phyloP scores from a whole-genome alignment of 148 eudicot species.

The Chenopodium quinoa region DNA sequence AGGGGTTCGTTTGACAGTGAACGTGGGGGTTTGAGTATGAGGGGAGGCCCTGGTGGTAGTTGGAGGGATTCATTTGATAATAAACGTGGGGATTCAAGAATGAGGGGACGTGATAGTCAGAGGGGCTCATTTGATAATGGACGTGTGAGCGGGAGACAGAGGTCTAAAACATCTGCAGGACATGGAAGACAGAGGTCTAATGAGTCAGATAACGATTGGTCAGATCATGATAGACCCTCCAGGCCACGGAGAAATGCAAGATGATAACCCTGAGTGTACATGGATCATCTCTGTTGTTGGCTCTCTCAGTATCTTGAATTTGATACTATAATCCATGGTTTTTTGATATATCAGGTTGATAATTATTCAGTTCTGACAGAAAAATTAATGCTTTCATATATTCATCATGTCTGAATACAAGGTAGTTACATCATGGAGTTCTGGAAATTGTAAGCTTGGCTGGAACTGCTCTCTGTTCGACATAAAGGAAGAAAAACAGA shows the following conservation, averaged over 20 bases:
- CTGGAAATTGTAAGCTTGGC: not conserved
- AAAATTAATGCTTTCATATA: not conserved
- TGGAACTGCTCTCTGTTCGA: not conserved
- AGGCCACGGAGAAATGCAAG: conserved; percentile 54
- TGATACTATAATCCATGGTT: not conserved
- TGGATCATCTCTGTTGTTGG: not conserved
- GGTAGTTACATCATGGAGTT: not conserved
- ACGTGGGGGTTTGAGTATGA: conserved; percentile 5
- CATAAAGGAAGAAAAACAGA: not conserved
- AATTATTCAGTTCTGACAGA: not conserved
- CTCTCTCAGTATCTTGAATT: not conserved
- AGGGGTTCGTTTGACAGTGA: conserved; percentile 11
- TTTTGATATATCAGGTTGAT: not conserved
- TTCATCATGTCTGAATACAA: not conserved
- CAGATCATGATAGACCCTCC: conserved; percentile 43
- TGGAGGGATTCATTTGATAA: conserved; percentile 5
- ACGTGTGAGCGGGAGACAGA: not conserved
- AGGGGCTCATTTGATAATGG: conserved; percentile 10
- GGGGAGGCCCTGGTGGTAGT: conserved; percentile 21
- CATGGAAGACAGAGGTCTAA: conserved; percentile 31
- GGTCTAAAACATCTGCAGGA: conserved; percentile 27
- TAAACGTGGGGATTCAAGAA: not conserved
- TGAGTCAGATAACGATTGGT: conserved; percentile 27
- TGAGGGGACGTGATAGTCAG: conserved; percentile 17
- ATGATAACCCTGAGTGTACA: conserved; percentile 27